Base-by-base conservation (phyloP, 2,329 filamentous ascomycete genomes). In the Arthrinium phaeospermum region DNA sequence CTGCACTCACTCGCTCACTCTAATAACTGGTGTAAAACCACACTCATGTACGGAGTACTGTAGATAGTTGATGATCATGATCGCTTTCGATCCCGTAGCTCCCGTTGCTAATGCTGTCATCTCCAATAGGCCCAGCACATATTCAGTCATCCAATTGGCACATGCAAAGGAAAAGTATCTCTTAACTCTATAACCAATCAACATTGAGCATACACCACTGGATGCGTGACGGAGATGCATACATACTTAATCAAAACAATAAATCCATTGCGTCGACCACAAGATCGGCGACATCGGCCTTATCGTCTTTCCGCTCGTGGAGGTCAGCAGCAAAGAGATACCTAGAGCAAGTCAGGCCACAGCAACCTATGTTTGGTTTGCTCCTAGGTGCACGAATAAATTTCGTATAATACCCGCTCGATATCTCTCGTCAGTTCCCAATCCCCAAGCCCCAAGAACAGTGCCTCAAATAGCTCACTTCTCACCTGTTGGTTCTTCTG, bases 271-370 rank as follows among this genome's bases (percentile, higher is more conserved):
- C 57, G n/a, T 64, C 57, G 57, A 41, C 30, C 34, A 37, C 13
- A 64, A 41, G 57, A 64, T 64, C 57, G 57, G 57, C 57, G 57
- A 41, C 57, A 41, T 64, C 57, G 57, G 57, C 57, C n/a, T 64
- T 64, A 64, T 12, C 12, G 34, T 64, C 57, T 64, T 41, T 49
- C 6, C 10, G 46, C 10, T 49, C 46, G 46, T 49, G 46, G 46
- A 49, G 46, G 19, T n/a, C 46, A 13, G n/a, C 24, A 24, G 49
- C 49, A 51, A n/a, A 19, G 14, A 22, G n/a, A n/a, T n/a, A n/a
- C n/a, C n/a, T n/a, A n/a, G 34, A 19, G 53, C 30, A 41, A 41
- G 30, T 30, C 53, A 61, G 7, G 30, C 37, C 53, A 7, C 30
- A 61, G 53, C 34, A 64, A 24, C 34, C 19, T 61, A 61, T 19